Conservation (phyloP, 768 basidiomycete genomes). For the Wakefieldia striispora region DNA sequence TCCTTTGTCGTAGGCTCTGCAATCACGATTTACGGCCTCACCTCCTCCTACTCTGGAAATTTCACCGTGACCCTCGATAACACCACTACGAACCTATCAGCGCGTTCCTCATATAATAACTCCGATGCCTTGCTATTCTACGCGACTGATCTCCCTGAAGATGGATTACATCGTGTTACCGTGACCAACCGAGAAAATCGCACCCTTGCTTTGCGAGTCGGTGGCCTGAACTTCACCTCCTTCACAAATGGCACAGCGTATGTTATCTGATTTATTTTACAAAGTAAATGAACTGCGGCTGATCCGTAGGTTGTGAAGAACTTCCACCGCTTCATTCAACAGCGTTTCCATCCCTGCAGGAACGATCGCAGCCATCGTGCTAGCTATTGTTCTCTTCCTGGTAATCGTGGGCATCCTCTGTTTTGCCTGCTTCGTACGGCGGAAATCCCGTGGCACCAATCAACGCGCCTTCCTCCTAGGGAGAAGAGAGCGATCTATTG, state of each 20-base stretch:
- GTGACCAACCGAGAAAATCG: constrained; percentile 57
- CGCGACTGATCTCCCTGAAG: constrained; percentile 56
- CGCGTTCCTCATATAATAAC: constrained; percentile 51
- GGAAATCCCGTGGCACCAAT: constrained; percentile 37
- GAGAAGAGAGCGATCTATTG: neutral
- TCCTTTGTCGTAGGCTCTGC: constrained; percentile 49
- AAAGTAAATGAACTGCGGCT: neutral
- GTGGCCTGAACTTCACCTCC: constrained; percentile 49
- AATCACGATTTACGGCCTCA: constrained; percentile 57
- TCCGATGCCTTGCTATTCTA: constrained; percentile 59
- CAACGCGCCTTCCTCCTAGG: neutral
- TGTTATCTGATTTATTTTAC: constrained; percentile 6
- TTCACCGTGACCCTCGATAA: constrained; percentile 60
- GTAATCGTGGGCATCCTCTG: constrained; percentile 43
- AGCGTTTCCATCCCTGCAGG: constrained; percentile 41
- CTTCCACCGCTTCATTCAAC: constrained; percentile 14
- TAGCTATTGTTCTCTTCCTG: constrained; percentile 55
- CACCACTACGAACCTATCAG: constrained; percentile 45
- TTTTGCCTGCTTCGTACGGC: constrained; percentile 47
- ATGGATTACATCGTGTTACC: constrained; percentile 45
- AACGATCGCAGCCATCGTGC: constrained; percentile 63
- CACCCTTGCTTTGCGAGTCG: constrained; percentile 47
- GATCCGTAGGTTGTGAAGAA: constrained; percentile 11
- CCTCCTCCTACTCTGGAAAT: constrained; percentile 53
- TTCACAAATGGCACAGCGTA: constrained; percentile 35